Percentiles rank a stretch among this genome's conserved stretches.
phyloP scores from a whole-genome alignment of 1,284 basidiomycete species.

The Ustilago cynodontis region DNA sequence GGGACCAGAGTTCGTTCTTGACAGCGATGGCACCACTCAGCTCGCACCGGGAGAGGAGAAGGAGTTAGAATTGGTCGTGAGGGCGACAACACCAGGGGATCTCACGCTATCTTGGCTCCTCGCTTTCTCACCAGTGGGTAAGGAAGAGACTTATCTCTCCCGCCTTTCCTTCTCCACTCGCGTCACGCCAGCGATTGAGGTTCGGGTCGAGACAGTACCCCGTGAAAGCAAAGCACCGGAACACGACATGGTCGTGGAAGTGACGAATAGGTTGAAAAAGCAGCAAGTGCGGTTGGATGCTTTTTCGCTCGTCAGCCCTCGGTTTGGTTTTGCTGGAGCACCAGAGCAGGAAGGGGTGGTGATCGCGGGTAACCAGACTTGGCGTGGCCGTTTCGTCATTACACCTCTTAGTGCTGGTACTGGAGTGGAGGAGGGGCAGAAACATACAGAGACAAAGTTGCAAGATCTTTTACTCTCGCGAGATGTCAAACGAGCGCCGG shows the following conservation, averaged over 20 bases:
- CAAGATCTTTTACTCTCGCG: constrained; percentile 40
- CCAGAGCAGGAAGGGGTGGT: background rate
- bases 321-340: constrained; percentile 6
- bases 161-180: constrained; percentile 24
- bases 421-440: constrained; percentile 1
- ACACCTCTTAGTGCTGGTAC: background rate
- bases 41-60: constrained; percentile 41
- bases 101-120: constrained; percentile 34
- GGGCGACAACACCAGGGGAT: constrained; percentile 11
- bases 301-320: constrained; percentile 27
- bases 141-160: constrained; percentile 36
- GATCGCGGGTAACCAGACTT: constrained; percentile 26
- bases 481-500: constrained; percentile 7
- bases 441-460: constrained; percentile 29
- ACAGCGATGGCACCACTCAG: background rate
- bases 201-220: constrained; percentile 29
- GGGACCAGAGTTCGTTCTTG: constrained; percentile 7
- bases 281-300: constrained; percentile 24
- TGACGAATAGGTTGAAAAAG: constrained; percentile 10
- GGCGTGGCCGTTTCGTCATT: constrained; percentile 25
- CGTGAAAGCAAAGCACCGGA: background rate
- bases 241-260: constrained; percentile 37
- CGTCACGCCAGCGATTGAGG: constrained; percentile 35
- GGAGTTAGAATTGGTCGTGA: constrained; percentile 16
- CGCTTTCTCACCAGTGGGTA: constrained; percentile 25